A percentile compares a stretch with the other conserved stretches of the same genome.
phyloP scores from a whole-genome alignment of 2,329 filamentous ascomycete species.

The Nemania diffusa region DNA sequence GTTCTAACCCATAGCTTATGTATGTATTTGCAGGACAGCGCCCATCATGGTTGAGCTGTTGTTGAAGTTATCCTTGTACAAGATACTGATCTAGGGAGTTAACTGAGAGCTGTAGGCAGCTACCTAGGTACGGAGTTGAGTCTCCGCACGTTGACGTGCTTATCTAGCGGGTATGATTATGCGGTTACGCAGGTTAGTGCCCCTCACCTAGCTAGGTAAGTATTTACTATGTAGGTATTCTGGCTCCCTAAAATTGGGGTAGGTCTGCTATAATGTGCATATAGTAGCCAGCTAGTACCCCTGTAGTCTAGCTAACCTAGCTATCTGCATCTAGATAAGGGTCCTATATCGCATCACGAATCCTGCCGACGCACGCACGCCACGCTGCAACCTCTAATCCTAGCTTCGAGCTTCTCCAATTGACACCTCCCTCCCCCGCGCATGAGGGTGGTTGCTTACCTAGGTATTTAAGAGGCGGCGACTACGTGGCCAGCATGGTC shows the following conservation, averaged over 20 bases:
- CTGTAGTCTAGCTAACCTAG: not conserved
- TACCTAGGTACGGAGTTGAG: not conserved
- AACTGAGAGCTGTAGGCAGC: no score
- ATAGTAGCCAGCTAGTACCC: no score
- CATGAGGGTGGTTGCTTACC: not conserved
- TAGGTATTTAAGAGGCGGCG: not conserved
- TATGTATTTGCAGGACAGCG: not conserved
- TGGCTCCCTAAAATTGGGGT: not conserved
- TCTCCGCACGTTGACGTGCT: not conserved
- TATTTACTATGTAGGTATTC: not conserved
- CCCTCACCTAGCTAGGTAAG: no score
- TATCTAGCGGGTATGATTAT: no score
- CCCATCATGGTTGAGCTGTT: not conserved
- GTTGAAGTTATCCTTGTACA: no score
- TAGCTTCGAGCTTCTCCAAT: conserved; percentile 9
- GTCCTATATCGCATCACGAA: conserved; percentile 3
- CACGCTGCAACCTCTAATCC: not conserved
- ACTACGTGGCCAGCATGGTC: conserved; percentile 28
- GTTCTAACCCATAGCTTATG: no score
- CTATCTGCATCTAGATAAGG: not conserved
- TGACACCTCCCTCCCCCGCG: not conserved
- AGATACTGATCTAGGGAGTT: no score
- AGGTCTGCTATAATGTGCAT: no score
- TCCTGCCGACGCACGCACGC: not conserved
- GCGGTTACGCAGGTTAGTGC: no score